Evolutionary conservation across 2,329 filamentous ascomycete genomes (phyloP).

Genomic region (Colletotrichum sidae): DNA sequence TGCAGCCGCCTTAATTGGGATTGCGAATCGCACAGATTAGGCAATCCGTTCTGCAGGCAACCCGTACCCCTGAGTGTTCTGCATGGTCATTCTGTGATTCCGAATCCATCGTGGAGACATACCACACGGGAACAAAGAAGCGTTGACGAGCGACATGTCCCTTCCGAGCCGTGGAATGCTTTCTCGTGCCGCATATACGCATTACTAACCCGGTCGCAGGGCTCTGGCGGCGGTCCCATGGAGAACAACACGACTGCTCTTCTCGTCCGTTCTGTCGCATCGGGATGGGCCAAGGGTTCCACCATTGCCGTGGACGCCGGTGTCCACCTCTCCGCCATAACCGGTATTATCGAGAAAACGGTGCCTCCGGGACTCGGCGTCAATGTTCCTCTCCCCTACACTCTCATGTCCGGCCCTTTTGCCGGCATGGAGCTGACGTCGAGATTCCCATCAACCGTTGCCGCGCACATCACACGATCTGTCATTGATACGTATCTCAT

Average conservation of each 20-base stretch:
- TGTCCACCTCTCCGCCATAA: slow-evolving; percentile 87
- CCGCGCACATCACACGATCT: slow-evolving; percentile 80
- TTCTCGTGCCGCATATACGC: not conserved
- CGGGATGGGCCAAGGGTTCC: slow-evolving; percentile 84
- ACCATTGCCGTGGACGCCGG: slow-evolving; percentile 94
- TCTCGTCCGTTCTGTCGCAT: slow-evolving; percentile 83
- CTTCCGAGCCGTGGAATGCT: slow-evolving; percentile 3
- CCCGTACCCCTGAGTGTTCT: slow-evolving; percentile 11
- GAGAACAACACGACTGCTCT: slow-evolving; percentile 93
- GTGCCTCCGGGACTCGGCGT: slow-evolving; percentile 52
- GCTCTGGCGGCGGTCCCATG: slow-evolving; percentile 87
- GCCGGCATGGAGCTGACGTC: slow-evolving; percentile 78
- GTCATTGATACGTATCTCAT: slow-evolving; percentile 91
- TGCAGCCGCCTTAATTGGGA: slow-evolving; percentile 27
- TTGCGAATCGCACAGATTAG: slow-evolving; percentile 23
- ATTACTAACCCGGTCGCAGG: slow-evolving; percentile 62
- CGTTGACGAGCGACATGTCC: not conserved
- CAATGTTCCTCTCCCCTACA: slow-evolving; percentile 60
- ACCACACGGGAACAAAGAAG: not conserved
- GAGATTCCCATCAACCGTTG: slow-evolving; percentile 70
- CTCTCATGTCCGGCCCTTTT: slow-evolving; percentile 78
- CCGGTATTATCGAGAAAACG: slow-evolving; percentile 77
- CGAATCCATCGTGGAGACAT: not conserved
- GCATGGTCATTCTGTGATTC: not conserved
- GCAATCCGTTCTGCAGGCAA: slow-evolving; percentile 19